A percentile compares a stretch with the other conserved stretches of the same genome.
phyloP scores from a whole-genome alignment of 2,329 filamentous ascomycete genomes.

The Arthroderma sp. region DNA sequence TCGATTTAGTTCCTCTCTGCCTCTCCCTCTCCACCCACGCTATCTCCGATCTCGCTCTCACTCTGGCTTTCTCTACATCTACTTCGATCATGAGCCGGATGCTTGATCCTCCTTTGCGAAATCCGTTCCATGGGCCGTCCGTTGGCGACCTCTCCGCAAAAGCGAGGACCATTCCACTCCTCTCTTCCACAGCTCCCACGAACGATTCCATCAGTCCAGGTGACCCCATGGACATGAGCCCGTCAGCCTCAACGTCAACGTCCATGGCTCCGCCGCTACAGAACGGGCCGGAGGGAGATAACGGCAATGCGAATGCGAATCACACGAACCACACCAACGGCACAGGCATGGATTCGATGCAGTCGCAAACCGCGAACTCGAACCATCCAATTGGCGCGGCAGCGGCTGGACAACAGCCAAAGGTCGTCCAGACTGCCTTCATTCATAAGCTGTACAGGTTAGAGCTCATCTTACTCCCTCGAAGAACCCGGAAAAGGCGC shows the following conservation, averaged over 20 bases:
- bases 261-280: conserved; percentile 40
- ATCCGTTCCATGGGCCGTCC: conserved; percentile 33
- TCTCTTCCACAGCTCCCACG: conserved; percentile 36
- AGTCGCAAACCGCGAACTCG: conserved; percentile 19
- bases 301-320: conserved; percentile 30
- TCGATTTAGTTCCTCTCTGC: background rate
- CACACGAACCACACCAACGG: conserved; percentile 22
- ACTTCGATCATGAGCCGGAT: conserved; percentile 29
- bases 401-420: conserved; percentile 68
- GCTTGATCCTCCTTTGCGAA: conserved; percentile 33
- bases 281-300: conserved; percentile 40
- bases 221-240: conserved; percentile 46
- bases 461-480: conserved; percentile 21
- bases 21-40: background rate
- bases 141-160: conserved; percentile 29
- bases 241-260: conserved; percentile 28
- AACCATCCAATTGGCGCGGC: conserved; percentile 34
- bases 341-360: conserved; percentile 12
- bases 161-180: conserved; percentile 42
- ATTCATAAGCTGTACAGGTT: conserved; percentile 99
- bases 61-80: background rate
- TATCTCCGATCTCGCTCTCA: background rate
- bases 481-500: no score
- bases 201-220: conserved; percentile 33
- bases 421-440: conserved; percentile 96